Evolutionary conservation across 805 yeast genomes (phyloP).

Genomic region (Yarrowia porcina): DNA sequence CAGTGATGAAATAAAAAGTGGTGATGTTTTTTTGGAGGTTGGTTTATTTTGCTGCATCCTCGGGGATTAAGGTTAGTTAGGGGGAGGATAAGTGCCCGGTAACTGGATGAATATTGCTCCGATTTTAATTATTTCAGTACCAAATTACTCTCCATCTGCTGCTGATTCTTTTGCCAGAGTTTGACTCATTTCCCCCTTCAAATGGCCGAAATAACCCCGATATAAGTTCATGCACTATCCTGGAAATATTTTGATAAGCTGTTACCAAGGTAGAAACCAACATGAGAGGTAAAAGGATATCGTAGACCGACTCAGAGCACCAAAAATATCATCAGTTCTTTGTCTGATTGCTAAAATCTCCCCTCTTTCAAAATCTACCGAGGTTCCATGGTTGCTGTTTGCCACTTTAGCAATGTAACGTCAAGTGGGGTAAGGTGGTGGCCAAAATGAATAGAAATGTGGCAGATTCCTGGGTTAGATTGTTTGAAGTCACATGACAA

Average conservation of each 20-base stretch:
- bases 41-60: conserved; percentile 1
- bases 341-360: neutral
- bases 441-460: too few species aligned
- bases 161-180: too few species aligned
- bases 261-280: neutral
- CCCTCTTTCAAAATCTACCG: too few species aligned
- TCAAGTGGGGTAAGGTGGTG: too few species aligned
- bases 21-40: conserved; percentile 17
- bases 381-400: neutral
- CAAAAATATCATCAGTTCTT: too few species aligned
- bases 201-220: neutral
- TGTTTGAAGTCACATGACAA: too few species aligned
- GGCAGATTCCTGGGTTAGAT: too few species aligned
- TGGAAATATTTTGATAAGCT: neutral
- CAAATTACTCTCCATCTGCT: too few species aligned
- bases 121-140: too few species aligned
- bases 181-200: too few species aligned
- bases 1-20: neutral
- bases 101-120: neutral
- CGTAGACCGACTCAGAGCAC: too few species aligned
- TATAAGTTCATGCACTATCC: neutral
- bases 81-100: neutral
- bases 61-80: neutral
- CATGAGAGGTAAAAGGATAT: too few species aligned
- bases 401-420: neutral